These are phyloP conservation scores for Candida dubliniensis DNA, from an alignment of 1,139 yeast genomes.

Conservation along the genomic window DNA sequence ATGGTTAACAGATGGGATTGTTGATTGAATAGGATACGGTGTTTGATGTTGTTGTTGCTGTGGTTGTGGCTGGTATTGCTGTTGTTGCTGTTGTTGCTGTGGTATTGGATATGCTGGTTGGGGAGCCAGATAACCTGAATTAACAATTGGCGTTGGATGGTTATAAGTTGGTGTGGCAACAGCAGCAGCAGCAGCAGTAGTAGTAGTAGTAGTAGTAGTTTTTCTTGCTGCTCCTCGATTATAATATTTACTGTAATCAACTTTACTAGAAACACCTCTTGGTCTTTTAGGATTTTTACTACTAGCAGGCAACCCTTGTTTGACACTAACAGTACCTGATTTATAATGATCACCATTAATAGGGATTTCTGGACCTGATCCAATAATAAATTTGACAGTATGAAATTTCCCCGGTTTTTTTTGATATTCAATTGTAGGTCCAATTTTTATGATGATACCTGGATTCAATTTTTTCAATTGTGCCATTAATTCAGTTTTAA, in stretches of 20 bases:
- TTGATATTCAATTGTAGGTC: constrained; percentile 74
- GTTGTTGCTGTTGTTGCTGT: constrained; percentile 16
- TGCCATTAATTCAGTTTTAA: constrained; percentile 88
- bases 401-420: constrained; percentile 89
- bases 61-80: constrained; percentile 15
- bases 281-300: constrained; percentile 77
- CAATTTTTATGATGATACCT: constrained; percentile 62
- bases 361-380: constrained; percentile 56
- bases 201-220: constrained; percentile 3
- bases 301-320: constrained; percentile 74
- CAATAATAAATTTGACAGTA: constrained; percentile 64
- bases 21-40: constrained; percentile 14
- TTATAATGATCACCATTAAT: constrained; percentile 72
- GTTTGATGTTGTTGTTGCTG: constrained; percentile 16
- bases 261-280: constrained; percentile 37
- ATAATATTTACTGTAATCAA: constrained; percentile 47
- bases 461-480: constrained; percentile 67
- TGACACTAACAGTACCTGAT: constrained; percentile 83
- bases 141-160: constrained; percentile 9
- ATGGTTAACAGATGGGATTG: constrained; percentile 16
- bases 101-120: constrained; percentile 22
- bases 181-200: constrained; percentile 10
- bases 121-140: constrained; percentile 15
- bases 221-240: constrained; percentile 30
- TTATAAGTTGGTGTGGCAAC: constrained; percentile 16